These are phyloP conservation scores for Lycium barbarum DNA, from an alignment of 257 asterid species.

Conservation along the genomic window DNA sequence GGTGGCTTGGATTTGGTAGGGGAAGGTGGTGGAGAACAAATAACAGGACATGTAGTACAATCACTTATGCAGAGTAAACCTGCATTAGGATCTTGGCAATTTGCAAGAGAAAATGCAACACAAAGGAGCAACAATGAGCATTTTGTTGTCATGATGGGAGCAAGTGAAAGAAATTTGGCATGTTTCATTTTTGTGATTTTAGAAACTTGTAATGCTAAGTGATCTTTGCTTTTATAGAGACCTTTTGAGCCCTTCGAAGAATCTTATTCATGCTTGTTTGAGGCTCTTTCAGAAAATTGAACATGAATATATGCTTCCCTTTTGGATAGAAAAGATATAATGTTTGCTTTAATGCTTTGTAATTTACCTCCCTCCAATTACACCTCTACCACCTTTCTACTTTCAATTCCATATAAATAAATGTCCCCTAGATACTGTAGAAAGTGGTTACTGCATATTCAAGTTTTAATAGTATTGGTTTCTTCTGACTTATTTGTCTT, in stretches of 20 bases:
- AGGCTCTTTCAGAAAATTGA: constrained; percentile 25
- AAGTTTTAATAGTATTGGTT: background rate
- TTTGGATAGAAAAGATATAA: background rate
- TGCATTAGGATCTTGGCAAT: constrained; percentile 38
- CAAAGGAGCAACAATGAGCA: constrained; percentile 38
- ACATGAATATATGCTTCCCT: constrained; percentile 21
- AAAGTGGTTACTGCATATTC: background rate
- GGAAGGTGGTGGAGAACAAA: constrained; percentile 77
- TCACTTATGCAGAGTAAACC: constrained; percentile 73
- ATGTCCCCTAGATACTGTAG: background rate
- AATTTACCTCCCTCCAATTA: background rate
- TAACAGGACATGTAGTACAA: constrained; percentile 70
- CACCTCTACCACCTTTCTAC: background rate
- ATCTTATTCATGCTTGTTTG: constrained; percentile 26
- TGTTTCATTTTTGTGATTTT: constrained; percentile 40
- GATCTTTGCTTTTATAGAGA: constrained; percentile 40
- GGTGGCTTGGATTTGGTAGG: constrained; percentile 35
- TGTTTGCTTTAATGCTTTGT: constrained; percentile 20
- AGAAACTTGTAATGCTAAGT: constrained; percentile 31
- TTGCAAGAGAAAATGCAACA: constrained; percentile 31
- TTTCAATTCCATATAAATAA: background rate
- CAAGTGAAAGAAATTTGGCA: constrained; percentile 31
- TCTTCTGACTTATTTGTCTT: background rate
- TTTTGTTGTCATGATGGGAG: constrained; percentile 29
- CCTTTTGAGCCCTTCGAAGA: background rate